phyloP scores from a whole-genome alignment of 2,329 filamentous ascomycete species.

The Epichloe elymi region DNA sequence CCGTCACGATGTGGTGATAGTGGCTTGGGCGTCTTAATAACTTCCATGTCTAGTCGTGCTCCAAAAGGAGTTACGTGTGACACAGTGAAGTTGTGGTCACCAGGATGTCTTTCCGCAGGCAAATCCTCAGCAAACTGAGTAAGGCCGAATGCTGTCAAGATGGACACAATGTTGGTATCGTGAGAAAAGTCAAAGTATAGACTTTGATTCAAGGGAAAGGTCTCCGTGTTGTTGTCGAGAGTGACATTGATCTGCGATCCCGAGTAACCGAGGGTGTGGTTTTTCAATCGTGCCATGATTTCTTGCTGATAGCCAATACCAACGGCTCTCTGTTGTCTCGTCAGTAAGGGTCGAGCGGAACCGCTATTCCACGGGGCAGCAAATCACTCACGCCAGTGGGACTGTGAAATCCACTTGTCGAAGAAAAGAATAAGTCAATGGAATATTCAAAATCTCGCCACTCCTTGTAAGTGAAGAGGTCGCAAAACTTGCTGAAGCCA shows the following conservation, averaged over 20 bases:
- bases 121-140: conserved; percentile 52
- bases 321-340: conserved; percentile 39
- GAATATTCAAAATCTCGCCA: conserved; percentile 63
- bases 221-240: conserved; percentile 51
- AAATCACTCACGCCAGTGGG: conserved; percentile 41
- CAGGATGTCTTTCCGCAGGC: conserved; percentile 39
- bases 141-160: conserved; percentile 60
- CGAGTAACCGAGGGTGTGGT: conserved; percentile 48
- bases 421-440: conserved; percentile 52
- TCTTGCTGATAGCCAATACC: conserved; percentile 64
- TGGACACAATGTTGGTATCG: conserved; percentile 58
- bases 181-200: conserved; percentile 71
- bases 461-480: conserved; percentile 62
- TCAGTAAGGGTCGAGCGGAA: neutral
- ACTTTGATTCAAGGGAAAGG: conserved; percentile 60
- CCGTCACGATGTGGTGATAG: conserved; percentile 40
- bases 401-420: conserved; percentile 47
- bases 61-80: conserved; percentile 59
- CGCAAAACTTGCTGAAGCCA: conserved; percentile 62
- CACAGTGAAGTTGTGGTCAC: conserved; percentile 49
- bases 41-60: conserved; percentile 58
- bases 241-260: conserved; percentile 55
- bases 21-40: conserved; percentile 55
- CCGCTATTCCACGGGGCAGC: neutral
- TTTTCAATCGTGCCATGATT: conserved; percentile 54